phyloP scores from a whole-genome alignment of 2,329 filamentous ascomycete genomes.

The Trichoderma polysporum region DNA sequence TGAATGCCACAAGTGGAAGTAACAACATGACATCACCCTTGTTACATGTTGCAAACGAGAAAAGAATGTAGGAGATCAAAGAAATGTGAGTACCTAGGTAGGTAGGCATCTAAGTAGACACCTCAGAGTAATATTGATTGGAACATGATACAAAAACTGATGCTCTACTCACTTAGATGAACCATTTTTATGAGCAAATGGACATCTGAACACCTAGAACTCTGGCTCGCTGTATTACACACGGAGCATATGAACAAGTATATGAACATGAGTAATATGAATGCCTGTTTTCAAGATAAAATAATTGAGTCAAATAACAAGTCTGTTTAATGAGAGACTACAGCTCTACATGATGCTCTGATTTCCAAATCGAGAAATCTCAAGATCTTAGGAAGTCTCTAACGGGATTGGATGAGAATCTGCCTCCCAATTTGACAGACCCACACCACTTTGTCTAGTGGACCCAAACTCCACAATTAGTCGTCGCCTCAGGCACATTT shows the following conservation, averaged over 20 bases:
- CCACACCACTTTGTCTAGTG: neutral
- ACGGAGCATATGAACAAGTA: too few relatives aligned
- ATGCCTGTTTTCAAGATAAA: neutral
- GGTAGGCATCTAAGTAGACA: neutral
- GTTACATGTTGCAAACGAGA: neutral
- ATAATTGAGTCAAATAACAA: neutral
- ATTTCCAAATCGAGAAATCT: neutral
- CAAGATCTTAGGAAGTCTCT: neutral
- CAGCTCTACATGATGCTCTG: neutral
- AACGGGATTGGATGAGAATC: constrained; percentile 3
- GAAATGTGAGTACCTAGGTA: neutral
- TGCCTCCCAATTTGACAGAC: neutral
- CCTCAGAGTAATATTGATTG: neutral
- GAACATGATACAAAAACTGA: neutral
- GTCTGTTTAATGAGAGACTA: neutral
- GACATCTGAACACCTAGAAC: neutral
- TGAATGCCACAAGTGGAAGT: neutral
- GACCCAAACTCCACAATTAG: neutral
- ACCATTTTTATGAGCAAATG: neutral
- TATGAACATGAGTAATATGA: neutral
- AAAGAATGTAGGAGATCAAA: neutral
- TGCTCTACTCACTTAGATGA: neutral
- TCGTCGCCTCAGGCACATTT: neutral
- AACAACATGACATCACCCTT: neutral
- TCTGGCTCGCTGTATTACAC: neutral